A percentile compares a stretch with the other conserved stretches of the same genome.
Evolutionary conservation across 73 alveolate species (phyloP).

Genomic region (Breviolum minutum): DNA sequence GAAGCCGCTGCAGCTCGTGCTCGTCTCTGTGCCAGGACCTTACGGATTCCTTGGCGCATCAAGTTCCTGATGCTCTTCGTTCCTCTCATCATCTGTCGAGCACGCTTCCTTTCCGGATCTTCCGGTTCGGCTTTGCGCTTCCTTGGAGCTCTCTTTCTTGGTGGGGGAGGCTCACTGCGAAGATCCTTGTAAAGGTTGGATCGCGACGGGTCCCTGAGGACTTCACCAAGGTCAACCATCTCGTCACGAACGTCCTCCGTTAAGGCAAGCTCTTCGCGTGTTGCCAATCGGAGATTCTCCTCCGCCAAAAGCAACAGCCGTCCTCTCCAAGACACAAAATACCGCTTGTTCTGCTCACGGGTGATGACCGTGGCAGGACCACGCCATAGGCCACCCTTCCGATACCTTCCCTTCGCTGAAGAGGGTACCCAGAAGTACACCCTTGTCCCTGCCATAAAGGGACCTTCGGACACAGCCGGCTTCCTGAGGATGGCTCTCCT

Average conservation of each 20-base stretch:
- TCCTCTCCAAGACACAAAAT: constrained; percentile 3
- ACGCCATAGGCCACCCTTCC: neutral
- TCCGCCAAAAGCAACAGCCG: neutral
- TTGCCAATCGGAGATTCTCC: neutral
- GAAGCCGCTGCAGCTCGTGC: neutral
- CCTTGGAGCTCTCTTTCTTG: neutral
- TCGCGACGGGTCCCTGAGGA: neutral
- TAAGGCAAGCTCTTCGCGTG: neutral
- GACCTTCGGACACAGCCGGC: neutral
- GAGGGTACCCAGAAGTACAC: constrained; percentile 33
- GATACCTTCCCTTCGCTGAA: neutral
- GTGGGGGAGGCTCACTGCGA: neutral
- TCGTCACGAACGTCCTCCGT: neutral
- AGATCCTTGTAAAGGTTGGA: neutral
- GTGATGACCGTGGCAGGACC: neutral
- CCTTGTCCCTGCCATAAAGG: neutral
- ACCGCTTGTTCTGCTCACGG: neutral
- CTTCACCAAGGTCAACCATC: neutral
- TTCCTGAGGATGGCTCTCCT: neutral
- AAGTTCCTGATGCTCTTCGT: neutral
- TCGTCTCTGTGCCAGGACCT: neutral
- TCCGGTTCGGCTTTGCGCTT: neutral
- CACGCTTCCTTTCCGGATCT: neutral
- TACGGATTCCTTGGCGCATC: neutral
- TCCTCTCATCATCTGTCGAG: neutral